Evolutionary conservation across 345 rosid genomes (phyloP).

Genomic region (Abelmoschus esculentus): DNA sequence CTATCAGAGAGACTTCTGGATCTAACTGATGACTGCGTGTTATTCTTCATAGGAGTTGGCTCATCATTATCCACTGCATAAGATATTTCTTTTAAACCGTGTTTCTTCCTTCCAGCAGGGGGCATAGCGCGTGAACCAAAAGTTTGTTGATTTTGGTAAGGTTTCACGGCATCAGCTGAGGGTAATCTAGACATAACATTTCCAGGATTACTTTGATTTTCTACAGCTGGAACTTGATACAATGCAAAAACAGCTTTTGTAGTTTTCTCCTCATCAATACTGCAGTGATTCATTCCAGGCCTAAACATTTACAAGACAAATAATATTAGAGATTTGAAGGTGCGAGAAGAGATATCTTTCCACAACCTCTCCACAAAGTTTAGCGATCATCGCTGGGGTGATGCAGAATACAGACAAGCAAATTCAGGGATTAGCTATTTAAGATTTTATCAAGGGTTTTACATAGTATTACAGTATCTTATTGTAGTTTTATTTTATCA

Average conservation of each 20-base stretch:
- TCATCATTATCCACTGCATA: constrained; percentile 33
- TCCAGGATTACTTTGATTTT: constrained; percentile 37
- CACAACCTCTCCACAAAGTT: constrained; percentile 1
- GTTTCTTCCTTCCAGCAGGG: constrained; percentile 46
- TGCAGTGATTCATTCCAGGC: constrained; percentile 79
- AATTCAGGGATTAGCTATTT: background rate
- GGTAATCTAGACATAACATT: constrained; percentile 18
- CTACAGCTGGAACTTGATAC: constrained; percentile 35
- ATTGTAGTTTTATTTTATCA: background rate
- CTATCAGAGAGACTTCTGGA: constrained; percentile 38
- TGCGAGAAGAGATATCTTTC: background rate
- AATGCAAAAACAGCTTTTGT: constrained; percentile 48
- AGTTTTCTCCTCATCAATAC: constrained; percentile 69
- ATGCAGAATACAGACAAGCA: background rate
- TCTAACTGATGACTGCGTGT: constrained; percentile 21
- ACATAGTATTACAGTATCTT: background rate
- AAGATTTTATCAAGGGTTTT: background rate
- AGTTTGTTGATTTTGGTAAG: constrained; percentile 23
- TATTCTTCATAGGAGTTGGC: constrained; percentile 33
- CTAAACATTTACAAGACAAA: constrained; percentile 36
- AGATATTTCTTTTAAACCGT: constrained; percentile 38
- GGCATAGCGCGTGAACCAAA: constrained; percentile 20
- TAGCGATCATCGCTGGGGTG: background rate
- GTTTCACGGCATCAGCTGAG: constrained; percentile 20
- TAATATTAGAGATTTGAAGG: constrained; percentile 9